Percentiles rank a stretch among this genome's conserved stretches.
Conservation (phyloP, 176 grass and related monocot species). For the Oryza longistaminata region DNA sequence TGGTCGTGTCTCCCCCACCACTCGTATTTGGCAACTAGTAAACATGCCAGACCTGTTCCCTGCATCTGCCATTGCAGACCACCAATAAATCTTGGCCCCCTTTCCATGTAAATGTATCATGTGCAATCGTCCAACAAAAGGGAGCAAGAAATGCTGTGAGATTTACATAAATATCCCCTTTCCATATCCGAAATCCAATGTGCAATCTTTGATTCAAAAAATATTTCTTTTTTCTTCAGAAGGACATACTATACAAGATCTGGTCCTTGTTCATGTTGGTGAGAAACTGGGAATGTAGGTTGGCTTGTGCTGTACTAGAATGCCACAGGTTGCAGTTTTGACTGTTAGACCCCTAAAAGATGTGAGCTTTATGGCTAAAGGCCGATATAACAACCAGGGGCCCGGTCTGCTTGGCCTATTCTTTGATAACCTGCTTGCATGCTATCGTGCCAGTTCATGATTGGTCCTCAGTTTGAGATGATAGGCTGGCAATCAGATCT, state of each 20-base stretch:
- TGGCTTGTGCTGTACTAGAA: slow-evolving; percentile 36
- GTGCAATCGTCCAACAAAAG: slow-evolving; percentile 31
- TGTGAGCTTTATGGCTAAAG: slow-evolving; percentile 20
- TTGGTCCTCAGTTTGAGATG: slow-evolving; percentile 36
- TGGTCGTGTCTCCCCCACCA: slow-evolving; percentile 11
- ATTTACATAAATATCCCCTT: slow-evolving; percentile 26
- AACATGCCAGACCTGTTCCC: slow-evolving; percentile 27
- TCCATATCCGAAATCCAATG: background rate
- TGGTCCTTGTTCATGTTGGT: slow-evolving; percentile 45
- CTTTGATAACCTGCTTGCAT: slow-evolving; percentile 32
- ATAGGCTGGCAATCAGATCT: slow-evolving; percentile 19
- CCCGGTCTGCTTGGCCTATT: slow-evolving; percentile 33
- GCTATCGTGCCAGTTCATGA: slow-evolving; percentile 41
- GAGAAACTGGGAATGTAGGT: slow-evolving; percentile 42
- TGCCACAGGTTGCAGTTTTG: slow-evolving; percentile 32
- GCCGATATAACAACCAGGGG: slow-evolving; percentile 35
- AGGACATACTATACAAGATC: slow-evolving; percentile 24
- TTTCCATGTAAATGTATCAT: slow-evolving; percentile 28
- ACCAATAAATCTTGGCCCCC: slow-evolving; percentile 29
- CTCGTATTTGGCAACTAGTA: slow-evolving; percentile 29
- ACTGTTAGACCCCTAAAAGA: slow-evolving; percentile 25
- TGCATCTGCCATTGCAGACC: slow-evolving; percentile 23
- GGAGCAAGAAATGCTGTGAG: slow-evolving; percentile 23
- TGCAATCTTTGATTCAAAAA: background rate
- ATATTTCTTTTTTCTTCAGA: slow-evolving; percentile 1